Evolutionary conservation across 139 green algal genomes (phyloP).

Genomic region (Chlorella sp.): DNA sequence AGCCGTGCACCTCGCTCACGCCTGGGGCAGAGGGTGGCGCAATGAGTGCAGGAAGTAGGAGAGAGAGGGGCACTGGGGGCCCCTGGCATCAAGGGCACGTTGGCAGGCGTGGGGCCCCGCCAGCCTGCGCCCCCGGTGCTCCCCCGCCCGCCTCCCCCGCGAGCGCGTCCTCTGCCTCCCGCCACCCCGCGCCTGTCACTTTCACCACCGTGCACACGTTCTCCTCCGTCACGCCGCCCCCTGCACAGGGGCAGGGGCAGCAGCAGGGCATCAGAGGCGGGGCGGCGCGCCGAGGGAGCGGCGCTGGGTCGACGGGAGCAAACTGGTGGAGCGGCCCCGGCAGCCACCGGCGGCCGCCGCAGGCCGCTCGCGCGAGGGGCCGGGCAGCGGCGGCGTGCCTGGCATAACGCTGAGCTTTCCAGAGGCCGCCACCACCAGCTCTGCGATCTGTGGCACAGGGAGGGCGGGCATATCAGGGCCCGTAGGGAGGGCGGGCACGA

Average conservation of each 20-base stretch:
- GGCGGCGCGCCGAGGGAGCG: too few species aligned
- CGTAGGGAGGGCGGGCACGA: too few species aligned
- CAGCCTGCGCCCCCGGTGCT: background rate
- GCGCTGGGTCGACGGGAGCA: too few species aligned
- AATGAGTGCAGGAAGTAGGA: background rate
- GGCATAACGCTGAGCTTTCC: constrained; percentile 33
- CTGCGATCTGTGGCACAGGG: constrained; percentile 5
- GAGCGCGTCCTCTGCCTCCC: too few species aligned
- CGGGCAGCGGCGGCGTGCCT: too few species aligned
- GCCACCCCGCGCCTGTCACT: background rate
- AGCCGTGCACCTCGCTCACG: constrained; percentile 37
- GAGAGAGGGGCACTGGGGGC: background rate
- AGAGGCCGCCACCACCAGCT: constrained; percentile 17
- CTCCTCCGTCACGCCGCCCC: constrained; percentile 23
- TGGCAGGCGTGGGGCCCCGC: background rate
- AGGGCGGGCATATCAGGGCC: too few species aligned
- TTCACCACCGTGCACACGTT: constrained; percentile 26
- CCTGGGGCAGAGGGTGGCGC: background rate
- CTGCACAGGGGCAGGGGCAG: too few species aligned
- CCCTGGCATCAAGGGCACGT: background rate
- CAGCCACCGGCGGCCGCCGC: too few species aligned
- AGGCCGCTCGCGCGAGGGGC: too few species aligned
- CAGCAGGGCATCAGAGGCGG: too few species aligned
- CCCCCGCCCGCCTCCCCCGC: background rate
- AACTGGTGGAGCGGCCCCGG: too few species aligned